Percentiles rank a stretch among this genome's conserved stretches.
These are phyloP conservation scores for Salvia splendens DNA, from an alignment of 257 asterid genomes.

Conservation along the genomic window DNA sequence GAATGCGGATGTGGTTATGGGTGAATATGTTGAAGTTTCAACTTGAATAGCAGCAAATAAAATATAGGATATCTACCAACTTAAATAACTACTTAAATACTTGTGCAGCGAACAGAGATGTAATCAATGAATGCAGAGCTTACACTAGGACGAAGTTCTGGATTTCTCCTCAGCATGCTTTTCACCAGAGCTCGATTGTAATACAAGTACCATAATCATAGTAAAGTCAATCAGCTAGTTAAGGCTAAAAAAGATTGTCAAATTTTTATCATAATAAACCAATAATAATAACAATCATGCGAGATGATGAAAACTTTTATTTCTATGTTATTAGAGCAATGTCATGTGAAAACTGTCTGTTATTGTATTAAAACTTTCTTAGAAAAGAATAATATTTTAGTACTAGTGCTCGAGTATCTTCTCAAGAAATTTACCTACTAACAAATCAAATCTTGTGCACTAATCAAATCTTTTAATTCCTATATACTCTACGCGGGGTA, in stretches of 20 bases:
- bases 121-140: slow-evolving; percentile 32
- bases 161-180: slow-evolving; percentile 91
- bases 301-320: too few relatives aligned
- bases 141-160: slow-evolving; percentile 87
- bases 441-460: too few relatives aligned
- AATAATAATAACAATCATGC: too few relatives aligned
- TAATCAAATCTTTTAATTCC: too few relatives aligned
- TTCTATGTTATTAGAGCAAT: too few relatives aligned
- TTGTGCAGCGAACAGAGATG: slow-evolving; percentile 5
- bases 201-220: slow-evolving; percentile 24
- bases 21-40: slow-evolving; percentile 2
- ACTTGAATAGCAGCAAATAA: slow-evolving; percentile 4
- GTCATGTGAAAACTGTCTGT: too few relatives aligned
- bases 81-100: slow-evolving; percentile 10
- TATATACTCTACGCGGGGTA: too few relatives aligned
- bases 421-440: too few relatives aligned
- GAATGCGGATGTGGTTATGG: neutral
- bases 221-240: slow-evolving; percentile 25
- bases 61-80: neutral
- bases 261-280: neutral
- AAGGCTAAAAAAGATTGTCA: neutral
- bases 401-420: too few relatives aligned
- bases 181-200: slow-evolving; percentile 82
- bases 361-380: too few relatives aligned
- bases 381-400: too few relatives aligned